Percentiles rank a stretch among this genome's conserved stretches.
Evolutionary conservation across 305 asterid species (phyloP).

Genomic region (Fraxinus nigra): DNA sequence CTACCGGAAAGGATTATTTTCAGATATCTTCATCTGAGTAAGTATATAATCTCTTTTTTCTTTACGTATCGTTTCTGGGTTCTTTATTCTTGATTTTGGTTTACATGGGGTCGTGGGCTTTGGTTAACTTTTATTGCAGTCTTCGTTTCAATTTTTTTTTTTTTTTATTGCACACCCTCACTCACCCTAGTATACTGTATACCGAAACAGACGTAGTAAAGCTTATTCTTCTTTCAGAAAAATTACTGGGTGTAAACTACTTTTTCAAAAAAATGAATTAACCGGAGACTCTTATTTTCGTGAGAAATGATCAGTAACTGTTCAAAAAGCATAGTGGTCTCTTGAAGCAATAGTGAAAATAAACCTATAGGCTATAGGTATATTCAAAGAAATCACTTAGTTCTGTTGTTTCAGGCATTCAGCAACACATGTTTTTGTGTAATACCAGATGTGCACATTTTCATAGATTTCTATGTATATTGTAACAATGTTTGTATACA

Average conservation of each 20-base stretch:
- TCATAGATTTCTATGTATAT: neutral
- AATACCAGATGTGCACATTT: neutral
- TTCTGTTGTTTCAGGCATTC: neutral
- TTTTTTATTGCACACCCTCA: neutral
- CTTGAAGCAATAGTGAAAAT: neutral
- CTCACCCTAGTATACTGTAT: neutral
- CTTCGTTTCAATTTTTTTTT: neutral
- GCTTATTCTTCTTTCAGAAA: neutral
- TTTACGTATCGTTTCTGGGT: neutral
- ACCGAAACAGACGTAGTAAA: neutral
- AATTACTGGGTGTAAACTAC: neutral
- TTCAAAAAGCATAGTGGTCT: neutral
- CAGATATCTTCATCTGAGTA: neutral
- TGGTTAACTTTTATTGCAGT: neutral
- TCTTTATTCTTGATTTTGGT: neutral
- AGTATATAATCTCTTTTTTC: neutral
- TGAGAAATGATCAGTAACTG: neutral
- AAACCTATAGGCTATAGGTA: neutral
- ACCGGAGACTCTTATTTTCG: neutral
- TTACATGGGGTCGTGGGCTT: slow-evolving; percentile 1
- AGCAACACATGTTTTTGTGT: neutral
- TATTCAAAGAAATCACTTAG: neutral
- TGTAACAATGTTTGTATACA: neutral
- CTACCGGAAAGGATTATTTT: neutral
- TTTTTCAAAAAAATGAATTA: neutral